Percentiles rank a stretch among this genome's conserved stretches.
phyloP scores from a whole-genome alignment of 192 early-diverging fungal genomes.

The Haplosporangium gracile region DNA sequence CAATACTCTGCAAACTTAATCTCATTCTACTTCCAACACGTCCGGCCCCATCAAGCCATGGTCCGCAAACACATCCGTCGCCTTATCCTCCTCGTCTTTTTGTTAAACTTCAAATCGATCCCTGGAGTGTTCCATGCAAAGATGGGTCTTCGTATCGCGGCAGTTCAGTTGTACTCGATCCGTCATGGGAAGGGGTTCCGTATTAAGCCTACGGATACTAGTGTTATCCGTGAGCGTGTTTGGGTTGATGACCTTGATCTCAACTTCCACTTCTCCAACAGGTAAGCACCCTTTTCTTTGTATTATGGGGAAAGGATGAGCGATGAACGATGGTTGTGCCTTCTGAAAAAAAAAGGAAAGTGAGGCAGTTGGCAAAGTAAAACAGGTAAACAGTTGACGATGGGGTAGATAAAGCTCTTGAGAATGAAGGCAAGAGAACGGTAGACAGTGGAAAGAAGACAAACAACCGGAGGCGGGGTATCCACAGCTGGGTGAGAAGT shows the following conservation, averaged over 20 bases:
- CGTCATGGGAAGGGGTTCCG: constrained; percentile 37
- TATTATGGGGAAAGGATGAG: neutral
- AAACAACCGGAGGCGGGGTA: neutral
- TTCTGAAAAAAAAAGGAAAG: neutral
- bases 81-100: constrained; percentile 32
- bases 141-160: constrained; percentile 49
- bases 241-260: constrained; percentile 54
- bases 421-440: no score
- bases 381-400: no score
- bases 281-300: constrained; percentile 8
- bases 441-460: neutral
- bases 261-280: constrained; percentile 56
- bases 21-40: constrained; percentile 56
- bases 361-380: neutral
- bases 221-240: constrained; percentile 48
- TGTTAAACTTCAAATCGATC: constrained; percentile 53
- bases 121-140: constrained; percentile 49
- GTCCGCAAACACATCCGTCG: constrained; percentile 40
- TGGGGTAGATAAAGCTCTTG: no score
- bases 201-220: constrained; percentile 52
- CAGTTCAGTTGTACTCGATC: constrained; percentile 40
- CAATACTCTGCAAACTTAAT: constrained; percentile 53
- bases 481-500: neutral
- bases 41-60: constrained; percentile 41
- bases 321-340: neutral